Percentiles rank a stretch among this genome's conserved stretches.
phyloP scores from a whole-genome alignment of 768 basidiomycete genomes.

The Gyrodon lividus region DNA sequence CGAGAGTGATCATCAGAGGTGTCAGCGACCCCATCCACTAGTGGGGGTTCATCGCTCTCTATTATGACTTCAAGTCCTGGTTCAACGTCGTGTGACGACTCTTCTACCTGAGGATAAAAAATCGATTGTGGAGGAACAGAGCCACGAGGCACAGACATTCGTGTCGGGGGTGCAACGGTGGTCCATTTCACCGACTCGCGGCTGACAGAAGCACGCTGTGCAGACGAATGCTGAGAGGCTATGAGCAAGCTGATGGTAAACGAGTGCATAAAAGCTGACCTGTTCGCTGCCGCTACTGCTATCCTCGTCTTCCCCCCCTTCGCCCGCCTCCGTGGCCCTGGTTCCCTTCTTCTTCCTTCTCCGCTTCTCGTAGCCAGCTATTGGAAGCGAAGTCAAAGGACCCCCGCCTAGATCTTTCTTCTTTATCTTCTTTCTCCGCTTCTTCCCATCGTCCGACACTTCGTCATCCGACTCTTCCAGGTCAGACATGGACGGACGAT shows the following conservation, averaged over 20 bases:
- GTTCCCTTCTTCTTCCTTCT: conserved; percentile 50
- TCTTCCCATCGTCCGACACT: conserved; percentile 50
- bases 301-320: conserved; percentile 51
- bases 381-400: conserved; percentile 64
- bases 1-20: conserved; percentile 18
- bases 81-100: conserved; percentile 41
- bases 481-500: conserved; percentile 65
- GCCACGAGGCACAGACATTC: conserved; percentile 36
- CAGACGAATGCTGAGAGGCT: conserved; percentile 23
- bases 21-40: conserved; percentile 26
- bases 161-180: conserved; percentile 39
- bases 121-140: conserved; percentile 43
- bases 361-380: conserved; percentile 62
- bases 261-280: conserved; percentile 35
- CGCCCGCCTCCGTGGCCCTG: conserved; percentile 42
- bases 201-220: conserved; percentile 33
- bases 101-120: conserved; percentile 10
- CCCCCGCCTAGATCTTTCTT: conserved; percentile 54
- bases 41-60: conserved; percentile 57
- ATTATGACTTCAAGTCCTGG: conserved; percentile 60
- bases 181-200: conserved; percentile 32
- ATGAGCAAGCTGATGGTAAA: conserved; percentile 9
- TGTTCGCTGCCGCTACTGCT: conserved; percentile 38
- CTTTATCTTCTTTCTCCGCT: conserved; percentile 49
- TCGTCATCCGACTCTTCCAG: conserved; percentile 65